Conservation (phyloP, 305 asterid genomes). For the Stenogyne calaminthoides region DNA sequence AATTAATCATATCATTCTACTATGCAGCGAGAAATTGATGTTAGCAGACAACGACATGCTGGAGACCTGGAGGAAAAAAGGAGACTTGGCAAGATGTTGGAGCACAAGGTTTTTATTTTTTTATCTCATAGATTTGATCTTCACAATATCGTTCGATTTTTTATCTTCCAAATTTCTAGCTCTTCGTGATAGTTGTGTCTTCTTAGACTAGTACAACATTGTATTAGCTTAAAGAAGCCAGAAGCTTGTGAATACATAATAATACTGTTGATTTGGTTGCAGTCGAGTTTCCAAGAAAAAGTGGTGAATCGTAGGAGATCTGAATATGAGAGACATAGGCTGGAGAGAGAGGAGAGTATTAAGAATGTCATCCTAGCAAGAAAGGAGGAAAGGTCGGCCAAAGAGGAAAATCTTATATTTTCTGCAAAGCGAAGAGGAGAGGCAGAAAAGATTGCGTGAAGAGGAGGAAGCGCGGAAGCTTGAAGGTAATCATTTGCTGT, state of each 20-base stretch:
- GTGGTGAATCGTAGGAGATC: conserved; percentile 59
- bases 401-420: conserved; percentile 73
- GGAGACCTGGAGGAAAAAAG: conserved; percentile 88
- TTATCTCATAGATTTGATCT: conserved; percentile 37
- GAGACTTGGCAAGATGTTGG: conserved; percentile 74
- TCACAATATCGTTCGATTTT: not conserved
- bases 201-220: too few species aligned
- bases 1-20: conserved; percentile 13
- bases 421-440: conserved; percentile 78
- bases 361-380: conserved; percentile 58
- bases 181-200: too few species aligned
- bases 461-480: conserved; percentile 89
- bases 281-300: conserved; percentile 67
- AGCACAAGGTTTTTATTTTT: conserved; percentile 53
- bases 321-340: conserved; percentile 53
- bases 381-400: conserved; percentile 65
- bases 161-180: too few species aligned
- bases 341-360: conserved; percentile 63
- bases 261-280: conserved; percentile 23
- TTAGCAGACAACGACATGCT: conserved; percentile 79
- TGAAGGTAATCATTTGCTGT: conserved; percentile 56
- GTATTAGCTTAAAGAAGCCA: not conserved
- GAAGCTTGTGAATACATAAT: not conserved
- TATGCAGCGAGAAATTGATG: conserved; percentile 71
- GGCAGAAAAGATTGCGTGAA: conserved; percentile 62